These are phyloP conservation scores for Aspergillus nanangensis DNA, from an alignment of 495 filamentous ascomycete species.

Conservation along the genomic window DNA sequence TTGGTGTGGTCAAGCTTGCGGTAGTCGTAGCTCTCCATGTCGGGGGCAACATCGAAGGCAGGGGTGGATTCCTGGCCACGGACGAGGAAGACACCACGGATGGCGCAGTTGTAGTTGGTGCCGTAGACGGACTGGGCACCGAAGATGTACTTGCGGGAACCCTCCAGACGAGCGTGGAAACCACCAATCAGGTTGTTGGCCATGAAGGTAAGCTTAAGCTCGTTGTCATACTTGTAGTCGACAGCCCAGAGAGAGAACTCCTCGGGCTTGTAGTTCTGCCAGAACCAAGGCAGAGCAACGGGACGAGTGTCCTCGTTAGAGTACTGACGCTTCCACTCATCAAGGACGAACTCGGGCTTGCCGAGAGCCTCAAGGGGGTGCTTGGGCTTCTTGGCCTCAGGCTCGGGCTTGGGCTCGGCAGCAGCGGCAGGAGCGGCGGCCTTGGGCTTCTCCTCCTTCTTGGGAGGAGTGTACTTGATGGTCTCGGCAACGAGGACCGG, in stretches of 20 bases:
- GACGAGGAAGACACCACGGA: slow-evolving; percentile 88
- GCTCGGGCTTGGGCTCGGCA: slow-evolving; percentile 61
- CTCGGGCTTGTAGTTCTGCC: slow-evolving; percentile 85
- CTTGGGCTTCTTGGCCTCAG: slow-evolving; percentile 83
- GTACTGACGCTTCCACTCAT: slow-evolving; percentile 99
- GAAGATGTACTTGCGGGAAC: slow-evolving; percentile 97
- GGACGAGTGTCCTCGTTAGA: slow-evolving; percentile 88
- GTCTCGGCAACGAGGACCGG: slow-evolving; percentile 76
- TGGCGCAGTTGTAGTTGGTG: slow-evolving; percentile 76
- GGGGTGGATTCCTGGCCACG: slow-evolving; percentile 82
- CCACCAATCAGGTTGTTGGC: slow-evolving; percentile 93
- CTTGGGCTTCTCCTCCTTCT: slow-evolving; percentile 76
- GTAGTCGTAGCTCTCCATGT: slow-evolving; percentile 96
- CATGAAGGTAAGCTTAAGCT: slow-evolving; percentile 98
- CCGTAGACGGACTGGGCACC: slow-evolving; percentile 88
- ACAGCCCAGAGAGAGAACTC: slow-evolving; percentile 93
- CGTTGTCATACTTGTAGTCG: slow-evolving; percentile 97
- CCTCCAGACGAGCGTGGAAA: slow-evolving; percentile 97
- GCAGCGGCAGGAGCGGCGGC: slow-evolving; percentile 49
- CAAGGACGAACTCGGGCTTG: slow-evolving; percentile 73
- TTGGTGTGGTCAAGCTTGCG: slow-evolving; percentile 87
- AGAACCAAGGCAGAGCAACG: slow-evolving; percentile 93
- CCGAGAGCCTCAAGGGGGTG: slow-evolving; percentile 88
- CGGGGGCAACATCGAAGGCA: slow-evolving; percentile 93
- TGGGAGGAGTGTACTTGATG: slow-evolving; percentile 83